Conservation (phyloP, 805 yeast genomes). For the Yamadazyma kitorensis region DNA sequence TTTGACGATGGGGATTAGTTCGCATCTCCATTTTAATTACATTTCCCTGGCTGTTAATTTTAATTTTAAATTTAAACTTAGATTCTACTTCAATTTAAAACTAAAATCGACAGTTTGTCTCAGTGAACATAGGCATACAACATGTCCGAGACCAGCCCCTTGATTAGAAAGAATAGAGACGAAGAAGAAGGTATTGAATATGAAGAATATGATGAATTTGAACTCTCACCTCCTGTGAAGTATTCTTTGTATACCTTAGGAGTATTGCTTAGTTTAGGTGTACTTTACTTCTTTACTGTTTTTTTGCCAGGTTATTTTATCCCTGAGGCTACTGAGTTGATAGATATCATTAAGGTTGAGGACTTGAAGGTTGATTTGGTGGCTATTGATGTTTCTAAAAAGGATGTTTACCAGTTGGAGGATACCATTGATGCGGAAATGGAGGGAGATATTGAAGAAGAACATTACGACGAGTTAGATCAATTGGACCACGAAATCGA, state of each 20-base stretch:
- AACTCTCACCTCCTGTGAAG: slow-evolving; percentile 14
- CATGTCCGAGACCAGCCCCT: slow-evolving; percentile 19
- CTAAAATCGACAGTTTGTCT: too few relatives aligned
- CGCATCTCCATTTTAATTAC: too few relatives aligned
- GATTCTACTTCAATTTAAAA: too few relatives aligned
- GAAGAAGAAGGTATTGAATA: slow-evolving; percentile 13
- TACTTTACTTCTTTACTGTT: slow-evolving; percentile 30
- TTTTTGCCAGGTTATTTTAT: slow-evolving; percentile 32
- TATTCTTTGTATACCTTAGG: slow-evolving; percentile 13
- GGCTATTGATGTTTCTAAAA: slow-evolving; percentile 18
- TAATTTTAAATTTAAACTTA: too few relatives aligned
- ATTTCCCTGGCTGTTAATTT: too few relatives aligned
- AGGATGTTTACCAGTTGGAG: too few relatives aligned
- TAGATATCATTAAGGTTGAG: slow-evolving; percentile 22
- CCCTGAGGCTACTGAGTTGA: slow-evolving; percentile 28
- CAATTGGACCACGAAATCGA: slow-evolving; percentile 16
- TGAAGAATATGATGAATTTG: slow-evolving; percentile 15
- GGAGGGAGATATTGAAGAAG: background rate
- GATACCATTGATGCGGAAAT: background rate
- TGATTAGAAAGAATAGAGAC: slow-evolving; percentile 6
- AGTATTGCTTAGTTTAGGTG: slow-evolving; percentile 11
- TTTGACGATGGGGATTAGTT: too few relatives aligned
- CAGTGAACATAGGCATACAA: too few relatives aligned
- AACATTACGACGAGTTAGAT: slow-evolving; percentile 1
- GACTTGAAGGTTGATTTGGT: slow-evolving; percentile 22